Conservation (phyloP, 495 filamentous ascomycete genomes). For the Neurospora africana region DNA sequence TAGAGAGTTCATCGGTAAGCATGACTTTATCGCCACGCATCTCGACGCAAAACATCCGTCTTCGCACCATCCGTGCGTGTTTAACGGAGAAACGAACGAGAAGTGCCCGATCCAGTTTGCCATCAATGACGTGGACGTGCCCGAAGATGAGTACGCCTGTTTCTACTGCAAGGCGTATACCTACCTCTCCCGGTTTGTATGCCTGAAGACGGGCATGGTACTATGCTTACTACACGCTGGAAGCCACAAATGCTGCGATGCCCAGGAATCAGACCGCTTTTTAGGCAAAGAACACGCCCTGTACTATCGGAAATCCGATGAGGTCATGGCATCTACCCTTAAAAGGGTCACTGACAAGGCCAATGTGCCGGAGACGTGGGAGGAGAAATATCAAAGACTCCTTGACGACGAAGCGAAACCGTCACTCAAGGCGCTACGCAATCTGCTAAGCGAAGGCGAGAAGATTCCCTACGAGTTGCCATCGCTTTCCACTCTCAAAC, state of each 20-base stretch:
- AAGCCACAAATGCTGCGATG: constrained; percentile 65
- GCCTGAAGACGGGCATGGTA: constrained; percentile 62
- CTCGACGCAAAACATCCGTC: constrained; percentile 33
- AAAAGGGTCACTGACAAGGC: constrained; percentile 81
- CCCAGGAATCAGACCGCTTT: constrained; percentile 47
- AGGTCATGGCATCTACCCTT: constrained; percentile 51
- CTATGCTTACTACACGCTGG: constrained; percentile 74
- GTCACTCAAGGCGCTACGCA: constrained; percentile 73
- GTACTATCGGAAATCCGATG: constrained; percentile 65
- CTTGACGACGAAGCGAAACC: constrained; percentile 76
- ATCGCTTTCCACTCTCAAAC: constrained; percentile 69
- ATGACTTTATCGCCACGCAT: constrained; percentile 43
- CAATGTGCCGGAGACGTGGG: constrained; percentile 76
- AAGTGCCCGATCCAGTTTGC: constrained; percentile 34
- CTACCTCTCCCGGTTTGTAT: constrained; percentile 85
- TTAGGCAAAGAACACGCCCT: constrained; percentile 55
- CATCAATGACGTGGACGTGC: constrained; percentile 61
- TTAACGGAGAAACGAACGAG: constrained; percentile 30
- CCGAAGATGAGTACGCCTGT: constrained; percentile 86
- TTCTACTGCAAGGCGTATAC: constrained; percentile 83
- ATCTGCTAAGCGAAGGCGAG: constrained; percentile 86
- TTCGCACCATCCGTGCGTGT: constrained; percentile 27
- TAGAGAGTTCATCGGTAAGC: constrained; percentile 53
- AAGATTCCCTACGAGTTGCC: constrained; percentile 90
- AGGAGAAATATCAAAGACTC: constrained; percentile 75